Evolutionary conservation across 2,329 filamentous ascomycete genomes (phyloP).

Genomic region (Cylindrodendrum hubeiense): DNA sequence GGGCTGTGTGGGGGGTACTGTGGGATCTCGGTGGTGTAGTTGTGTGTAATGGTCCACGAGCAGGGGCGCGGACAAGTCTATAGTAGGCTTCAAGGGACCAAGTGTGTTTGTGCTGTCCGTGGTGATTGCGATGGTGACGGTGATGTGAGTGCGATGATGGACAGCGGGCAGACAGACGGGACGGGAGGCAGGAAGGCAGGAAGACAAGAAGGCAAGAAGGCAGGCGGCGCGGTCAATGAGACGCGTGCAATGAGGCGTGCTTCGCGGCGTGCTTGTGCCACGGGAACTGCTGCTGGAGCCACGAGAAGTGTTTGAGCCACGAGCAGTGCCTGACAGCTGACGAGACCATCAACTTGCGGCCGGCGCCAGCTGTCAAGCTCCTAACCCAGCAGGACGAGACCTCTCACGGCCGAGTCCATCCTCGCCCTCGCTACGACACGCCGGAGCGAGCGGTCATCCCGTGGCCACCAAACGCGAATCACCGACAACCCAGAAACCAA

Average conservation of each 20-base stretch:
- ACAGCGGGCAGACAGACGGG: conserved; percentile 11
- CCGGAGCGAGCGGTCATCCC: conserved; percentile 31
- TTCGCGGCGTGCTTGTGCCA: not conserved
- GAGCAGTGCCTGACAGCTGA: conserved; percentile 3
- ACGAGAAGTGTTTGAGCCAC: conserved; percentile 1
- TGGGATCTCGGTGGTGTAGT: not conserved
- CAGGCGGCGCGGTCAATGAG: conserved; percentile 9
- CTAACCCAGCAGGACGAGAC: conserved; percentile 2
- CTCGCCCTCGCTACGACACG: conserved; percentile 16
- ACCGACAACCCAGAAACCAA: conserved; percentile 23
- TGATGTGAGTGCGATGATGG: conserved; percentile 8
- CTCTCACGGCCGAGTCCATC: not conserved
- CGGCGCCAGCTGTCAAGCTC: conserved; percentile 21
- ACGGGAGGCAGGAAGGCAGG: not conserved
- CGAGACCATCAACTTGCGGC: conserved; percentile 8
- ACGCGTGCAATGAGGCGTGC: conserved; percentile 24
- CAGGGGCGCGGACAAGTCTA: conserved; percentile 13
- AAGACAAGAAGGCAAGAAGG: not conserved
- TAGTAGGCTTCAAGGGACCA: conserved; percentile 2
- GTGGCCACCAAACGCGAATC: conserved; percentile 31
- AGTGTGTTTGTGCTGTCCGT: conserved; percentile 1
- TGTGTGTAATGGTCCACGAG: not conserved
- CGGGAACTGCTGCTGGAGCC: not conserved
- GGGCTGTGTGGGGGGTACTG: not conserved
- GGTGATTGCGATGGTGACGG: not conserved